Conservation (phyloP, 192 early-diverging fungal species). For the Coemansia sp. region DNA sequence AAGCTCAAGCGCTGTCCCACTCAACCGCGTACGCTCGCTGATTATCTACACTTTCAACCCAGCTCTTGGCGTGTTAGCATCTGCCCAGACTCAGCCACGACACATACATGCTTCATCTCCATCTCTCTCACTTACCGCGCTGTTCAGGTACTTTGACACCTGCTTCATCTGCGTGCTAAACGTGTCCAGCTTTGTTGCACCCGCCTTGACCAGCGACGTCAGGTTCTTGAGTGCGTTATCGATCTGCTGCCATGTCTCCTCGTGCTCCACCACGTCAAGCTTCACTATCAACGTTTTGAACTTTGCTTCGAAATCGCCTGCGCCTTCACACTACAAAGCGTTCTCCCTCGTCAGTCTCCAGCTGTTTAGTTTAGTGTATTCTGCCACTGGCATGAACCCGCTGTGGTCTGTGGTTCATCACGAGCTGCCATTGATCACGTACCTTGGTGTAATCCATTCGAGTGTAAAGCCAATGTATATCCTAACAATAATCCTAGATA, state of each 20-base stretch:
- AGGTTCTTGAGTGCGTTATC: slow-evolving; percentile 61
- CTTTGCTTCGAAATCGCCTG: slow-evolving; percentile 51
- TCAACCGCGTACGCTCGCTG: slow-evolving; percentile 75
- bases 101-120: too few species aligned
- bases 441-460: slow-evolving; percentile 53
- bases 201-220: slow-evolving; percentile 42
- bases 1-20: slow-evolving; percentile 65
- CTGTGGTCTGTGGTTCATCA: not conserved
- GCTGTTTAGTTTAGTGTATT: too few species aligned
- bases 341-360: too few species aligned
- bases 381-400: not conserved
- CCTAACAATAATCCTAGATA: not conserved
- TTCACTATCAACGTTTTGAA: slow-evolving; percentile 38
- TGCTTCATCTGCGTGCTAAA: slow-evolving; percentile 56
- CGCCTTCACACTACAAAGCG: slow-evolving; percentile 53
- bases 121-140: slow-evolving; percentile 60
- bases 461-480: slow-evolving; percentile 1
- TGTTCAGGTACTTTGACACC: slow-evolving; percentile 50
- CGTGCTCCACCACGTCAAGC: slow-evolving; percentile 59
- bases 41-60: slow-evolving; percentile 53
- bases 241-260: slow-evolving; percentile 69
- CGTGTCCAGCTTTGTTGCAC: slow-evolving; percentile 43
- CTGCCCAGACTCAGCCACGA: too few species aligned
- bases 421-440: not conserved
- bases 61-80: too few species aligned